Evolutionary conservation across 2,329 filamentous ascomycete genomes (phyloP), one percentile per base, ranked within the genome.

Genomic region (Onygenales sp.): DNA sequence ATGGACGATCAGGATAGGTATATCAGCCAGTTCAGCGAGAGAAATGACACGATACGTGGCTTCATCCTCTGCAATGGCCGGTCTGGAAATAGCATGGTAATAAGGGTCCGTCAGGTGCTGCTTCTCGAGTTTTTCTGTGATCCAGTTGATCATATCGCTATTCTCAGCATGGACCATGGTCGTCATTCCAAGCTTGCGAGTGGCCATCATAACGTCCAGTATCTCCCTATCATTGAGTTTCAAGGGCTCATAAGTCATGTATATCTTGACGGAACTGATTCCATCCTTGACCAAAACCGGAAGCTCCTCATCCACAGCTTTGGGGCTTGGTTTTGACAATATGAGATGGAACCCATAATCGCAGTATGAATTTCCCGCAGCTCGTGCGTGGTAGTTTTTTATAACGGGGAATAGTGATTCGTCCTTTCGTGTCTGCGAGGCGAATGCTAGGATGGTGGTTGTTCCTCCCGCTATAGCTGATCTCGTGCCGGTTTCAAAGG

Each of bases 371-470:
- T 76, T 73, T 11, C 66, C 70, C 1, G 54, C 58, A 0, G 79
- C 73, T 14, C 72, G 68, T 4, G 61, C 61, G 53, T 80, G 75
- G 49, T 79, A 77, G n/a, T 72, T 69, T 46, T 71, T 64, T 2
- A 82, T 61, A 0, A 74, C 74, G 1, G 71, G 65, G 17, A 76
- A 64, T 2, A 82, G 63, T 1, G 71, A 75, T 6, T 69, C 65
- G 13, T 78, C 69, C 1, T 64, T 58, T n/a, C 74, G 75, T 41
- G 70, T 66, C 61, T 82, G 79, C 3, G 75, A 73, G 0, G 80
- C 81, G 63, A 84, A 83, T 0, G 78, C 72, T 7, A 83, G 65
- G 11, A 83, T 69, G 0, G 81, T 82, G 0, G 81, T 84, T 4
- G 75, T 82, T 27, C 80, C 80, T 7, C 80, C 80, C 2, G 78